Percentiles rank a stretch among this genome's conserved stretches.
phyloP scores from a whole-genome alignment of 176 grass and related monocot species.

The Urochloa ruziziensis region DNA sequence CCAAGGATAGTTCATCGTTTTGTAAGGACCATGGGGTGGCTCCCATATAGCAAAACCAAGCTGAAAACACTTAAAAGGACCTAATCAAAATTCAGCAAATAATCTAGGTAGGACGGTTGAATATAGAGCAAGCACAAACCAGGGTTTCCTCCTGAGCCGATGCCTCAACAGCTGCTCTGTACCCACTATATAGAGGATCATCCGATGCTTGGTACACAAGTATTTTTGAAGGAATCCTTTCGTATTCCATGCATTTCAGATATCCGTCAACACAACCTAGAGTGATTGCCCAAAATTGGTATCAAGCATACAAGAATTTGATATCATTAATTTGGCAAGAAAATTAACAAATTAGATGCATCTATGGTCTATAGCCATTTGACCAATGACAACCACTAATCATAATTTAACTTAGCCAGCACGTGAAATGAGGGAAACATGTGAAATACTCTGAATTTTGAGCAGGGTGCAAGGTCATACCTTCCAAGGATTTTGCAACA shows the following conservation, averaged over 20 bases:
- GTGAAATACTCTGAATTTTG: not conserved
- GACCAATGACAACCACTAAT: not conserved
- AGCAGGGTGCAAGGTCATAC: constrained; percentile 27
- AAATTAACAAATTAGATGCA: constrained; percentile 18
- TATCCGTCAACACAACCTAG: constrained; percentile 91
- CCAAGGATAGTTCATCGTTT: constrained; percentile 83
- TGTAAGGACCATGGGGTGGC: constrained; percentile 92
- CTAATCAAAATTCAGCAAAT: constrained; percentile 25
- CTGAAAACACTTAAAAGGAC: constrained; percentile 33
- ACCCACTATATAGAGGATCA: constrained; percentile 92
- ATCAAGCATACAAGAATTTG: constrained; percentile 12
- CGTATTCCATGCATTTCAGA: constrained; percentile 89
- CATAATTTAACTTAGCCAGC: not conserved
- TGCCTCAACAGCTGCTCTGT: constrained; percentile 81
- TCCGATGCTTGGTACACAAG: constrained; percentile 90
- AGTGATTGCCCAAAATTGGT: not conserved
- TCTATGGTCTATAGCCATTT: not conserved
- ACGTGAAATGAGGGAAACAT: not conserved
- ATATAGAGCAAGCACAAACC: constrained; percentile 46
- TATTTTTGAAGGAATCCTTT: constrained; percentile 93
- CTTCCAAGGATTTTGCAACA: constrained; percentile 96
- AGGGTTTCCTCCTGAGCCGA: constrained; percentile 78
- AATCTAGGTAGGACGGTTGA: constrained; percentile 10
- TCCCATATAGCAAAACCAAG: constrained; percentile 95
- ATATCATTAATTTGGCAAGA: constrained; percentile 7